phyloP scores from a whole-genome alignment of 2,329 filamentous ascomycete species.

The Hypoxylon rubiginosum region DNA sequence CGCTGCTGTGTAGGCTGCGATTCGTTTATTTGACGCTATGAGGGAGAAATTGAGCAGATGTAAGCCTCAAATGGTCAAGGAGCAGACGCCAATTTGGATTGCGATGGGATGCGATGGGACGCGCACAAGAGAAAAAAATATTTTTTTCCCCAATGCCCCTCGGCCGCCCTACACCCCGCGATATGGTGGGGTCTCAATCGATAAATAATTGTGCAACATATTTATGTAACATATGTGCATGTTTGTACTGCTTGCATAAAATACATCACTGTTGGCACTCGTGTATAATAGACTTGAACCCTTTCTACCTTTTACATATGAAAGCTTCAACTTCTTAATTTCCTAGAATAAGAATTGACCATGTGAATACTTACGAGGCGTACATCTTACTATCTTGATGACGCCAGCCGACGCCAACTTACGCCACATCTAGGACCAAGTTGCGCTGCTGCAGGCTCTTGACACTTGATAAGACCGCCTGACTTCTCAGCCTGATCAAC shows the following conservation, averaged over 20 bases:
- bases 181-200: conserved; percentile 19
- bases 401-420: neutral
- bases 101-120: neutral
- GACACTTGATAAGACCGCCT: neutral
- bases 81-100: neutral
- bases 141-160: conserved; percentile 46
- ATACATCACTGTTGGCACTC: neutral
- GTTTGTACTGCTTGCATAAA: neutral
- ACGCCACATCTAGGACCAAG: neutral
- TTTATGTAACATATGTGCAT: no score
- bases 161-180: conserved; percentile 38
- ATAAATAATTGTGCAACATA: neutral
- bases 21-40: neutral
- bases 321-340: neutral
- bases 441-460: neutral
- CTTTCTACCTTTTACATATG: neutral
- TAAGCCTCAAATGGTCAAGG: neutral
- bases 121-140: conserved; percentile 31
- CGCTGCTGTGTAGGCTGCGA: neutral
- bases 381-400: neutral
- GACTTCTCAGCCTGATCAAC: neutral
- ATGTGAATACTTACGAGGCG: neutral
- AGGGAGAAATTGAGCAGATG: conserved; percentile 3
- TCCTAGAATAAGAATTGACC: neutral
- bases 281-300: neutral